Conservation (phyloP, 352 stramenopile genomes). For the Peronosclerospora sorghi region DNA sequence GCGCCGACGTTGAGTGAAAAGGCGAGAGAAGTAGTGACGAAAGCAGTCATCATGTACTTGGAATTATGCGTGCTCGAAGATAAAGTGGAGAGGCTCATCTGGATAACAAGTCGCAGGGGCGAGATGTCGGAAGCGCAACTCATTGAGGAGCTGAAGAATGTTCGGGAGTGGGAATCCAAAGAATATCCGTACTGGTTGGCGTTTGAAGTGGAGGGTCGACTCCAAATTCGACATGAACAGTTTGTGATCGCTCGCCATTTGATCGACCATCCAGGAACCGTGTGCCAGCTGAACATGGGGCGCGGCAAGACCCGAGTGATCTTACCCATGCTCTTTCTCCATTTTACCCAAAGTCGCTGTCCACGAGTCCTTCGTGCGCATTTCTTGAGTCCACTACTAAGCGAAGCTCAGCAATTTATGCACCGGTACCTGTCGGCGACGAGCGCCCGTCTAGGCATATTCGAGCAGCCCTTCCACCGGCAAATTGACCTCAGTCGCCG, state of each 20-base stretch:
- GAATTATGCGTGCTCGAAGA: constrained; percentile 72
- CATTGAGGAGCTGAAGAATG: too few species aligned
- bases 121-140: constrained; percentile 11
- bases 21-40: constrained; percentile 11
- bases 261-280: constrained; percentile 44
- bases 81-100: constrained; percentile 38
- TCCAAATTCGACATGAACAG: constrained; percentile 81
- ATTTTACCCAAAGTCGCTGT: constrained; percentile 24
- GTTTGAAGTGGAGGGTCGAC: constrained; percentile 72
- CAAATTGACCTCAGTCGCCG: constrained; percentile 26
- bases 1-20: constrained; percentile 14
- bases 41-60: constrained; percentile 22
- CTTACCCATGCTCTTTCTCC: constrained; percentile 79
- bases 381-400: too few species aligned
- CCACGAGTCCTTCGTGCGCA: constrained; percentile 32
- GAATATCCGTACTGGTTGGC: constrained; percentile 75
- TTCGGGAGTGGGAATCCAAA: constrained; percentile 30
- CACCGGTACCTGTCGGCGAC: constrained; percentile 34
- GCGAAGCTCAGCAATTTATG: too few species aligned
- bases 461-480: constrained; percentile 64
- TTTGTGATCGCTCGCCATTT: constrained; percentile 70
- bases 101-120: not conserved
- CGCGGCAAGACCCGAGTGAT: constrained; percentile 85
- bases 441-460: constrained; percentile 27
- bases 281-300: too few species aligned